Conservation (phyloP, 345 rosid genomes). For the Rhizophora mangle region DNA sequence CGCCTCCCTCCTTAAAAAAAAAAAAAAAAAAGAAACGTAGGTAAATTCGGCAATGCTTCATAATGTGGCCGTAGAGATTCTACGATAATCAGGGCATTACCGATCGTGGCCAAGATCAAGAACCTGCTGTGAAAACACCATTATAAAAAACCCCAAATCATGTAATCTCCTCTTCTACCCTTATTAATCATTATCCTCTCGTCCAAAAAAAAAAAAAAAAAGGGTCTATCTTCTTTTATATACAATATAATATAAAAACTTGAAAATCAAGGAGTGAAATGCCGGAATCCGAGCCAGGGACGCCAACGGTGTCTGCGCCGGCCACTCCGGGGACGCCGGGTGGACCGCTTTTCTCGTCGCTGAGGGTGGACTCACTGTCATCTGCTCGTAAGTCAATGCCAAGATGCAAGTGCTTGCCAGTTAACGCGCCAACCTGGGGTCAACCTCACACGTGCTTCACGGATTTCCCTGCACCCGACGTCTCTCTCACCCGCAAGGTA, state of each 20-base stretch:
- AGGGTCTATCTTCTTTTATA: neutral
- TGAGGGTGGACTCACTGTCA: constrained; percentile 83
- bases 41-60: neutral
- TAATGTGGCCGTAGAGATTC: neutral
- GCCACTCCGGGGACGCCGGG: constrained; percentile 95
- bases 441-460: constrained; percentile 71
- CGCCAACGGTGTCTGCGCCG: constrained; percentile 69
- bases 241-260: neutral
- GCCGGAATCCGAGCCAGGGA: constrained; percentile 40
- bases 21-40: constrained; percentile 15
- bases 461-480: constrained; percentile 59
- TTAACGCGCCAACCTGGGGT: constrained; percentile 63
- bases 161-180: constrained; percentile 38
- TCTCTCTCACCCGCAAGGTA: constrained; percentile 97
- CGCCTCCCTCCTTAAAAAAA: constrained; percentile 1
- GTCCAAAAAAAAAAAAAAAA: constrained; percentile 21
- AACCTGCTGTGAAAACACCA: constrained; percentile 40
- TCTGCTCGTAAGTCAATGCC: constrained; percentile 86
- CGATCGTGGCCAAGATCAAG: constrained; percentile 47
- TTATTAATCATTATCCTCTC: neutral
- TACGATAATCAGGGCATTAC: neutral
- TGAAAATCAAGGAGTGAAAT: constrained; percentile 16
- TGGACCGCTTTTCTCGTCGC: constrained; percentile 68
- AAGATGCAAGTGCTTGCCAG: constrained; percentile 89
- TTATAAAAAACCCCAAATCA: constrained; percentile 58